phyloP scores from a whole-genome alignment of 2,329 filamentous ascomycete genomes.

The Pyrenochaeta sp. region DNA sequence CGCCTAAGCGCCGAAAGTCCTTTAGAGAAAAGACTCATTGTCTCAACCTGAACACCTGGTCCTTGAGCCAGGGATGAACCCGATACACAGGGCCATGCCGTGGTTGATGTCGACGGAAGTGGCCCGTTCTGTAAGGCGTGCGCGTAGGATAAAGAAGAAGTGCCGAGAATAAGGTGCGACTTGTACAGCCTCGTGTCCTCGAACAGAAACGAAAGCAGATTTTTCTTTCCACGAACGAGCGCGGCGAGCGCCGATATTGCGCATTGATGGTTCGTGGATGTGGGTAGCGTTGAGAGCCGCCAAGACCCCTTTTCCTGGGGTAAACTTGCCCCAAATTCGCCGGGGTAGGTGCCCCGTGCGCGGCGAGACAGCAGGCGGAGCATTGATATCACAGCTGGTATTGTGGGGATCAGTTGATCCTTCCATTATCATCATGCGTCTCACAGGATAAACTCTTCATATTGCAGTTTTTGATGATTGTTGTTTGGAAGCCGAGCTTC shows the following conservation, averaged over 20 bases:
- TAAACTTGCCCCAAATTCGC: conserved; percentile 5
- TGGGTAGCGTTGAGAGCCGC: not conserved
- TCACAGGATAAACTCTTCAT: not conserved
- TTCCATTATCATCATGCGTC: not conserved
- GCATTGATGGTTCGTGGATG: not conserved
- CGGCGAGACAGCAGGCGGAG: not conserved
- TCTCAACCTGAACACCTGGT: not conserved
- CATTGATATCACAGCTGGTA: not conserved
- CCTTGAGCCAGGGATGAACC: not conserved
- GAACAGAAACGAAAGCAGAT: not conserved
- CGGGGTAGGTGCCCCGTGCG: conserved; percentile 8
- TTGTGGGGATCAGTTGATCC: conserved; percentile 1
- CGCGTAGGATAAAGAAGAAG: no score
- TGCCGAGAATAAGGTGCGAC: not conserved
- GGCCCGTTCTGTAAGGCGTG: not conserved
- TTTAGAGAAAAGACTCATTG: not conserved
- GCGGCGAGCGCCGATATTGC: not conserved
- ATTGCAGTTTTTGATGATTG: not conserved
- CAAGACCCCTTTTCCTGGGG: conserved; percentile 16
- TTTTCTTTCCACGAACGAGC: not conserved
- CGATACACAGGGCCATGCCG: not conserved
- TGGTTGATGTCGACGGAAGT: not conserved
- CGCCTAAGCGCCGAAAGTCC: not conserved
- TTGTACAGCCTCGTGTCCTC: not conserved
- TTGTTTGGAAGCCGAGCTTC: not conserved